Evolutionary conservation across 2,329 filamentous ascomycete species (phyloP).

Genomic region (Diaporthe destruens): DNA sequence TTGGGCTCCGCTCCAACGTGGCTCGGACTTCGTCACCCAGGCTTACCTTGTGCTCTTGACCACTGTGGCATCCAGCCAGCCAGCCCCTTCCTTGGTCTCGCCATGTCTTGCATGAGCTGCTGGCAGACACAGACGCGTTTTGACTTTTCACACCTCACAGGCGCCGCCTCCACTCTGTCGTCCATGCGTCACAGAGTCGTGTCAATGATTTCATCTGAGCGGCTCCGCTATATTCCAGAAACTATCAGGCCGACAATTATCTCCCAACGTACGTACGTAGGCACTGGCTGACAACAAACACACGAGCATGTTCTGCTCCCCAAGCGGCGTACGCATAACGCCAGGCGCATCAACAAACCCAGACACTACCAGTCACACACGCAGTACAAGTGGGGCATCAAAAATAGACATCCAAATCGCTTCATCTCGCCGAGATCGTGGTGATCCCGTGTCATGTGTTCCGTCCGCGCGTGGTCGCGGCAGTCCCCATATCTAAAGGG

Average conservation of each 20-base stretch:
- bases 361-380: not conserved
- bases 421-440: not conserved
- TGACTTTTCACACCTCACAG: slow-evolving; percentile 19
- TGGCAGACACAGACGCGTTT: slow-evolving; percentile 5
- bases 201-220: slow-evolving; percentile 25
- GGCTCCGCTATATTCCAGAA: slow-evolving; percentile 7
- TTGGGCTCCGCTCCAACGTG: slow-evolving; percentile 12
- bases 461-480: slow-evolving; percentile 7
- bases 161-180: not conserved
- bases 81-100: slow-evolving; percentile 13
- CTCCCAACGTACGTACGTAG: not conserved
- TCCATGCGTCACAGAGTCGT: slow-evolving; percentile 5
- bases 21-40: slow-evolving; percentile 28
- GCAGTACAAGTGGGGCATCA: no score
- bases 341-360: not conserved
- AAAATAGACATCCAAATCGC: not conserved
- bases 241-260: not conserved
- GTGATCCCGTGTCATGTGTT: slow-evolving; percentile 15
- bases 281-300: not conserved
- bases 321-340: not conserved
- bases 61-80: no score
- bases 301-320: not conserved
- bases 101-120: slow-evolving; percentile 27
- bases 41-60: not conserved
- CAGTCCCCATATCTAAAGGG: slow-evolving; percentile 41